Conservation (phyloP, 202 grass and related monocot genomes). For the Panicum virgatum region DNA sequence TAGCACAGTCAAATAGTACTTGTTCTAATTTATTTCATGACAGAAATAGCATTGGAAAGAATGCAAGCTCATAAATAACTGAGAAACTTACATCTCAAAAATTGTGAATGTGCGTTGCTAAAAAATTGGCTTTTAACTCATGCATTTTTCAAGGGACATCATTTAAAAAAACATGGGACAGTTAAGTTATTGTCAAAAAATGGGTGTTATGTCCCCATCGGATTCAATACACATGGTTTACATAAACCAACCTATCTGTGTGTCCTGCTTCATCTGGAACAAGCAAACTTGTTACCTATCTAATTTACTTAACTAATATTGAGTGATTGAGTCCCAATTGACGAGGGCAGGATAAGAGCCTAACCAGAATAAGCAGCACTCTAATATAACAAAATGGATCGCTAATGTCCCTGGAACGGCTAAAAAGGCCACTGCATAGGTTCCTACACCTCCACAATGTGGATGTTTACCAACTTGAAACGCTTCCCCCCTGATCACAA, state of each 20-base stretch:
- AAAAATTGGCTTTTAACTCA: neutral
- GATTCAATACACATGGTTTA: conserved; percentile 5
- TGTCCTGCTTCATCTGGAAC: neutral
- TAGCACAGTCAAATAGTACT: conserved; percentile 32
- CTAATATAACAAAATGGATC: conserved; percentile 16
- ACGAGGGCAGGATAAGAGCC: neutral
- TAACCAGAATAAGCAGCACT: conserved; percentile 16
- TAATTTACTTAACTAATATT: too few species aligned
- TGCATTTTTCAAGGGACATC: conserved; percentile 12
- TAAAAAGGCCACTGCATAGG: neutral
- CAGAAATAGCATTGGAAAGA: neutral
- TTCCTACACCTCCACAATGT: neutral
- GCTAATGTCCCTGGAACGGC: neutral
- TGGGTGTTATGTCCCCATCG: neutral
- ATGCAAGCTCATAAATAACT: neutral
- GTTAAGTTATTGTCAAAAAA: conserved; percentile 13
- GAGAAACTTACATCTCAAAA: neutral
- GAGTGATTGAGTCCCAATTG: neutral
- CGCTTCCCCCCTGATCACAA: neutral
- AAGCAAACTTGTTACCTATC: neutral
- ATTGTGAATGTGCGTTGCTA: neutral
- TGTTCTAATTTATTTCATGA: neutral
- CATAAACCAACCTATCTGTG: neutral
- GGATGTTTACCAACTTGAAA: neutral
- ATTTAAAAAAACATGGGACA: neutral